phyloP scores from a whole-genome alignment of 768 basidiomycete genomes.

The Aureoboletus auriporus region DNA sequence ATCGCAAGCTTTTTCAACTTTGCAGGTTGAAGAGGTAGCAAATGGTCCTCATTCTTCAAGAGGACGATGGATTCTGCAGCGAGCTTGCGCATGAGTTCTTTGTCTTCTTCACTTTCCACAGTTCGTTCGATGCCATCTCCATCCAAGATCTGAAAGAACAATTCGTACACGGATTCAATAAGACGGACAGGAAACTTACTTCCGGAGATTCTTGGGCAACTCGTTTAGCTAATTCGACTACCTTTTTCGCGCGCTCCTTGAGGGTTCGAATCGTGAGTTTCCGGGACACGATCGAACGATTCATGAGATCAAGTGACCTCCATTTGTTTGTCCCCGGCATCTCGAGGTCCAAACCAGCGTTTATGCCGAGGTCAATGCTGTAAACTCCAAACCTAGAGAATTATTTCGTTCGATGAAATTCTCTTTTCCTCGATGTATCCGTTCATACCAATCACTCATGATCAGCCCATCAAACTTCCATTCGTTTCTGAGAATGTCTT shows the following conservation, averaged over 20 bases:
- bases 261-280: constrained; percentile 65
- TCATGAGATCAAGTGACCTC: constrained; percentile 66
- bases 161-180: neutral
- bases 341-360: constrained; percentile 78
- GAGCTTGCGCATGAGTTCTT: constrained; percentile 58
- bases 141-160: constrained; percentile 51
- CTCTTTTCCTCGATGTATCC: neutral
- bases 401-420: neutral
- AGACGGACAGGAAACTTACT: constrained; percentile 28
- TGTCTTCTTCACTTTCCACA: constrained; percentile 58
- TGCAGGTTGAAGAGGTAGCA: constrained; percentile 36
- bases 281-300: constrained; percentile 52
- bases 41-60: constrained; percentile 58
- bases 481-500: constrained; percentile 62
- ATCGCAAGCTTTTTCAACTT: constrained; percentile 67
- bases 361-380: constrained; percentile 57
- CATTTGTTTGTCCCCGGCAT: constrained; percentile 79
- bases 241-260: constrained; percentile 61
- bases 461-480: constrained; percentile 72
- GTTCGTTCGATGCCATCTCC: constrained; percentile 68
- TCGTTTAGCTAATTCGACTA: constrained; percentile 67
- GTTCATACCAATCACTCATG: constrained; percentile 76
- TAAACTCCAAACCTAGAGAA: constrained; percentile 66
- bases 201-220: constrained; percentile 65
- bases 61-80: constrained; percentile 71